Percentiles rank a stretch among this genome's conserved stretches.
Evolutionary conservation across 345 rosid genomes (phyloP).

Genomic region (Sapria himalayana): DNA sequence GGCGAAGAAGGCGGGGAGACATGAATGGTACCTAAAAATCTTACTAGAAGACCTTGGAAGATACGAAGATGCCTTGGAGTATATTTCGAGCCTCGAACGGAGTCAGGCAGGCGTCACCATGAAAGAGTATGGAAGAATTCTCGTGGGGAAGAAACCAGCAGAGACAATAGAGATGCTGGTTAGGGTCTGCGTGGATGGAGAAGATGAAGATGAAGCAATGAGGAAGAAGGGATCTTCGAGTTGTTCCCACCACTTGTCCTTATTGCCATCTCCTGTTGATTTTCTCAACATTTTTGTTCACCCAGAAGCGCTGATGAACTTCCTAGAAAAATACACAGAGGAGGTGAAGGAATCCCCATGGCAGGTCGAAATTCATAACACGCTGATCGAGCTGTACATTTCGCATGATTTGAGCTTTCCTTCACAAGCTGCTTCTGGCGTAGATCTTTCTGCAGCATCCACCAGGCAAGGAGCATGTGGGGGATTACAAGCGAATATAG

Average conservation of each 20-base stretch:
- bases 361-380: constrained; percentile 85
- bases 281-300: constrained; percentile 74
- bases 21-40: constrained; percentile 85
- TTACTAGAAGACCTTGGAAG: constrained; percentile 88
- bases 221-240: constrained; percentile 34
- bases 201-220: constrained; percentile 43
- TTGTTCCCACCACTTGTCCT: constrained; percentile 44
- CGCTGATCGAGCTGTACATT: constrained; percentile 76
- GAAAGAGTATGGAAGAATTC: constrained; percentile 92
- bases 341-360: constrained; percentile 96
- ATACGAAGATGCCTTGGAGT: constrained; percentile 81
- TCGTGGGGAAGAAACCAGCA: constrained; percentile 66
- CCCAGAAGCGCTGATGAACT: constrained; percentile 65
- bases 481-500: constrained; percentile 17
- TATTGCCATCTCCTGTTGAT: constrained; percentile 97
- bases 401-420: constrained; percentile 84
- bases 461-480: constrained; percentile 19
- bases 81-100: constrained; percentile 83
- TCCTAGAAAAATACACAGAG: constrained; percentile 61
- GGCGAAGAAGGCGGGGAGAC: constrained; percentile 91
- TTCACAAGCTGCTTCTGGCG: constrained; percentile 31
- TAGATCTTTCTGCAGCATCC: constrained; percentile 27
- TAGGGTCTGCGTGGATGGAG: constrained; percentile 76
- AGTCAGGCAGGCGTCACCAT: constrained; percentile 93
- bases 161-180: constrained; percentile 80